These are phyloP conservation scores for Candida suzukii DNA, from an alignment of 805 yeast genomes.

Conservation along the genomic window DNA sequence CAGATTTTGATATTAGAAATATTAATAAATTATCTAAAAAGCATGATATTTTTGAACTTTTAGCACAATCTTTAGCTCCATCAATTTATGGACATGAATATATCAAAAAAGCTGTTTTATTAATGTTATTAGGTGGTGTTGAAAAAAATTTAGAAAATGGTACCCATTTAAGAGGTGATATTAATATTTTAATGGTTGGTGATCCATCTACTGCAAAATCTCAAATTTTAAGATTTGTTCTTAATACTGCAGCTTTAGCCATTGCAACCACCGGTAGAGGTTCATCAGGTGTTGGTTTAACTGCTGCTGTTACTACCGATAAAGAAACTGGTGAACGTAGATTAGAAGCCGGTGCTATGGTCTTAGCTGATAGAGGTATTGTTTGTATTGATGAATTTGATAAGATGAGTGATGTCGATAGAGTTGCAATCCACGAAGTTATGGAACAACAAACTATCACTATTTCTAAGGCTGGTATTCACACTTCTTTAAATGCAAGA, in stretches of 20 bases:
- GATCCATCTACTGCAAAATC: slow-evolving; percentile 99
- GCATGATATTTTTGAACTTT: slow-evolving; percentile 64
- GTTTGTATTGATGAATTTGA: slow-evolving; percentile 99
- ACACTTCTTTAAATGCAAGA: slow-evolving; percentile 91
- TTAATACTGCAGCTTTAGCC: slow-evolving; percentile 91
- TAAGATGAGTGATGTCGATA: slow-evolving; percentile 93
- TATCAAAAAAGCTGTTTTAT: slow-evolving; percentile 83
- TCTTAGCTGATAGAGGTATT: slow-evolving; percentile 91
- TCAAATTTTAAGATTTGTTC: slow-evolving; percentile 87
- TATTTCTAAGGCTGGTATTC: slow-evolving; percentile 96
- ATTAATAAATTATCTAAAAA: slow-evolving; percentile 73
- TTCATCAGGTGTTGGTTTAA: slow-evolving; percentile 99
- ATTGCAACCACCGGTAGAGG: slow-evolving; percentile 99
- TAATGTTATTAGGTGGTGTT: slow-evolving; percentile 89
- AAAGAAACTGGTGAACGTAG: slow-evolving; percentile 95
- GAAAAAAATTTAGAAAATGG: slow-evolving; percentile 94
- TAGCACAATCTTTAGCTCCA: slow-evolving; percentile 88
- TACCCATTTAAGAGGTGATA: slow-evolving; percentile 96
- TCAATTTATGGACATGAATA: slow-evolving; percentile 90
- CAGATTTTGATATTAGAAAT: slow-evolving; percentile 79
- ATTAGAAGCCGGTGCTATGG: slow-evolving; percentile 99
- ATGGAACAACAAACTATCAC: slow-evolving; percentile 99
- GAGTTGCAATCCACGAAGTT: slow-evolving; percentile 98
- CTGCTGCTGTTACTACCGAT: slow-evolving; percentile 96
- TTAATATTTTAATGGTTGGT: slow-evolving; percentile 93